A percentile compares a stretch with the other conserved stretches of the same genome.
phyloP scores from a whole-genome alignment of 345 rosid genomes.

The Corchorus capsularis region DNA sequence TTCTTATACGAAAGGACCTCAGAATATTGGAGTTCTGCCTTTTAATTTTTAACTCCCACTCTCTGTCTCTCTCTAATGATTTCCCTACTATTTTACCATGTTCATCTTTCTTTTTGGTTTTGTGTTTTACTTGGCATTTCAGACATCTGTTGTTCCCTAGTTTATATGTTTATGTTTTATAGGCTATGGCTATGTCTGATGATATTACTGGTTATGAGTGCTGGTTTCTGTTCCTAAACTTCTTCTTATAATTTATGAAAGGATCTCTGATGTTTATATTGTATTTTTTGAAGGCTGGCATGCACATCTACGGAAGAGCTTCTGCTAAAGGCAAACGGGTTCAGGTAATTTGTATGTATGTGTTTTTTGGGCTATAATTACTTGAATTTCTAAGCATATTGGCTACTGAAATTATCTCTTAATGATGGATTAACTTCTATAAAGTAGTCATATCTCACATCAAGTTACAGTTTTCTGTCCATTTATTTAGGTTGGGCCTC shows the following conservation, averaged over 20 bases:
- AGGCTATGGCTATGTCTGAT: neutral
- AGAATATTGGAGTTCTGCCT: neutral
- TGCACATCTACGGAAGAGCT: constrained; percentile 93
- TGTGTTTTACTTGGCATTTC: neutral
- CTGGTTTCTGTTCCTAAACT: constrained; percentile 4
- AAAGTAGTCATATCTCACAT: neutral
- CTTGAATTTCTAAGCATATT: no score
- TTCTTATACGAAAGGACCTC: neutral
- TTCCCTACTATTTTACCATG: constrained; percentile 3
- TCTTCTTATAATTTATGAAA: neutral
- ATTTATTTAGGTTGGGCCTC: neutral
- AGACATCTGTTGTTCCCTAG: neutral
- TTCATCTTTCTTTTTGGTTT: neutral
- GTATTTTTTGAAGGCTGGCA: constrained; percentile 70
- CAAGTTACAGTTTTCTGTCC: neutral
- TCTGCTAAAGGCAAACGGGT: constrained; percentile 95
- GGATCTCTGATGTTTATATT: constrained; percentile 8
- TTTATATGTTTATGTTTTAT: neutral
- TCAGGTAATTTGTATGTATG: constrained; percentile 47
- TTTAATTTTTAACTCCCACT: neutral
- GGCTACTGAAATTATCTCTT: neutral
- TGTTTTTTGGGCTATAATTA: no score
- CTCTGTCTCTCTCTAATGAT: neutral
- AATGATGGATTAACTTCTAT: neutral
- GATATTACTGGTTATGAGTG: neutral